These are phyloP conservation scores for Phtheirospermum japonicum DNA, from an alignment of 257 asterid species.

Conservation along the genomic window DNA sequence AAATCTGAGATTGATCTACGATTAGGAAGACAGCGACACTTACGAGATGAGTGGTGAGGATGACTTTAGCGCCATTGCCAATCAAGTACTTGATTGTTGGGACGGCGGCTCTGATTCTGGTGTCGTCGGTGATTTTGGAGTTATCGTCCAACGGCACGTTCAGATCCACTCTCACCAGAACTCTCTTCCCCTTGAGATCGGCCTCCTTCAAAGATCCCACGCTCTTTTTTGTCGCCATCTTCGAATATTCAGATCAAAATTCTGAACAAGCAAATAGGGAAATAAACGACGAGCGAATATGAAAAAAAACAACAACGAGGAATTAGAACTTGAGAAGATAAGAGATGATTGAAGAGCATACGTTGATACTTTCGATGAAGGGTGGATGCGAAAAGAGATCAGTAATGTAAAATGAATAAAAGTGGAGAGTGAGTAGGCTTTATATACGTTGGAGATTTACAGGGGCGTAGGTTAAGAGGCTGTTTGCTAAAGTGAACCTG, in stretches of 20 bases:
- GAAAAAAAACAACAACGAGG: background rate
- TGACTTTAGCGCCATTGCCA: conserved; percentile 54
- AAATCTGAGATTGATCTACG: background rate
- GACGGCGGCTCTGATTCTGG: conserved; percentile 75
- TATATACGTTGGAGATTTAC: conserved; percentile 16
- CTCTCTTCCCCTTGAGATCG: conserved; percentile 83
- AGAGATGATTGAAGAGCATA: conserved; percentile 12
- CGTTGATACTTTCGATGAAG: conserved; percentile 28
- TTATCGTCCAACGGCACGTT: conserved; percentile 87
- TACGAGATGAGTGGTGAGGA: conserved; percentile 85
- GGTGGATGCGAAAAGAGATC: conserved; percentile 19
- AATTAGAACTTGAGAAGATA: background rate
- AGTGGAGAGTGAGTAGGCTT: conserved; percentile 20
- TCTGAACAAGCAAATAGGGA: background rate
- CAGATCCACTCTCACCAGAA: conserved; percentile 80
- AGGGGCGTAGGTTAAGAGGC: conserved; percentile 24
- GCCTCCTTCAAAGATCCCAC: conserved; percentile 75
- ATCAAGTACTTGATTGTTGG: conserved; percentile 78
- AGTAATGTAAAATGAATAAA: conserved; percentile 9
- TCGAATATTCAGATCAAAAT: conserved; percentile 7
- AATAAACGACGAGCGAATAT: background rate
- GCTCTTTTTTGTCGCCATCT: conserved; percentile 86
- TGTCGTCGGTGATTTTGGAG: conserved; percentile 81
- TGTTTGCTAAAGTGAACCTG: conserved; percentile 19
- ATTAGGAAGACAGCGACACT: conserved; percentile 10